These are phyloP conservation scores for Beta lomatogona DNA, from an alignment of 179 eudicot genomes.

Conservation along the genomic window DNA sequence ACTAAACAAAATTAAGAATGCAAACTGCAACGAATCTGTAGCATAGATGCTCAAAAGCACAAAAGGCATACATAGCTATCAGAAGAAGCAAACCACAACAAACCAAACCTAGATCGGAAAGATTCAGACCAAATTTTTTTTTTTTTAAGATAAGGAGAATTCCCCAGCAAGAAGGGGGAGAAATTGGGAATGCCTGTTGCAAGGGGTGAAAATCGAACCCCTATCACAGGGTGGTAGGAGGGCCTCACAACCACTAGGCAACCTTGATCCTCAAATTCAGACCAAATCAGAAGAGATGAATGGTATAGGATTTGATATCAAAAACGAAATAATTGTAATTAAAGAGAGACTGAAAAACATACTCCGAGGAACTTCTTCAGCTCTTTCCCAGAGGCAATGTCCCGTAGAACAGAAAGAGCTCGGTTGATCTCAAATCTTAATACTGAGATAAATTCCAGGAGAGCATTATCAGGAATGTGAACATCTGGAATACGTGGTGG, in stretches of 20 bases:
- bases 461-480: constrained; percentile 54
- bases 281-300: too few relatives aligned
- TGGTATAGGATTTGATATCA: background rate
- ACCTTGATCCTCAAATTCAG: too few relatives aligned
- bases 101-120: too few relatives aligned
- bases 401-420: constrained; percentile 42
- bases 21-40: background rate
- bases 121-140: too few relatives aligned
- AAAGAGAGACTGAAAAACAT: constrained; percentile 27
- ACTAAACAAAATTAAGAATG: background rate
- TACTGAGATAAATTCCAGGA: constrained; percentile 47
- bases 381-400: constrained; percentile 64
- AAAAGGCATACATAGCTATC: background rate
- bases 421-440: constrained; percentile 49
- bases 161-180: too few relatives aligned
- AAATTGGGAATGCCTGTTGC: too few relatives aligned
- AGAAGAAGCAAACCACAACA: too few relatives aligned
- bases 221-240: too few relatives aligned
- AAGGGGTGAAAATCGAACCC: too few relatives aligned
- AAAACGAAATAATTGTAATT: background rate
- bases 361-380: constrained; percentile 64
- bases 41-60: background rate
- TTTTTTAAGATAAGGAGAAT: too few relatives aligned
- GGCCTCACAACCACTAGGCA: too few relatives aligned
- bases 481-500: constrained; percentile 61